Evolutionary conservation across 2,329 filamentous ascomycete genomes (phyloP).

Genomic region (Dactylellina cionopaga): DNA sequence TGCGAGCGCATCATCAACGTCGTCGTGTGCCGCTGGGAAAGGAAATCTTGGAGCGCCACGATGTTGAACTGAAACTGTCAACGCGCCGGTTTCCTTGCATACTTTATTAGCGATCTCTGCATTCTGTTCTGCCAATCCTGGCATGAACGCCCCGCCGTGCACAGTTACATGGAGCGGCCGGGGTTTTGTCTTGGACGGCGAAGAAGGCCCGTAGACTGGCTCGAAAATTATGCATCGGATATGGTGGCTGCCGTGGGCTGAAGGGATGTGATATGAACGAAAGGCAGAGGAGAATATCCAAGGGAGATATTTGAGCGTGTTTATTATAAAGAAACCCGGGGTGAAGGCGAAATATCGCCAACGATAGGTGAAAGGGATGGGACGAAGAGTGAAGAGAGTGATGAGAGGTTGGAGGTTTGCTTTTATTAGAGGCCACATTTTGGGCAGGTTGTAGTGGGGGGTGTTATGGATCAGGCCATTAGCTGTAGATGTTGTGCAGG

Average conservation of each 20-base stretch:
- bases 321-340: conserved; percentile 61
- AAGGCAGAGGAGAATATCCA: conserved; percentile 61
- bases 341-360: conserved; percentile 64
- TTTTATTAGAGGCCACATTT: conserved; percentile 28
- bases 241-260: conserved; percentile 9
- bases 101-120: conserved; percentile 60
- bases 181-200: conserved; percentile 29
- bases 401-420: conserved; percentile 55
- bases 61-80: conserved; percentile 61
- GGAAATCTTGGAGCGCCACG: conserved; percentile 61
- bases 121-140: conserved; percentile 62
- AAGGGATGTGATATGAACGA: conserved; percentile 59
- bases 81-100: conserved; percentile 61
- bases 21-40: conserved; percentile 62
- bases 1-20: conserved; percentile 62
- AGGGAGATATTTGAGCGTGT: conserved; percentile 60
- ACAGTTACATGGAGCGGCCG: conserved; percentile 64
- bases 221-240: conserved; percentile 61
- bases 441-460: neutral
- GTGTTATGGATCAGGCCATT: no score
- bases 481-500: no score
- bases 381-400: conserved; percentile 60
- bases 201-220: conserved; percentile 30
- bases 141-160: conserved; percentile 64
- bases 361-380: conserved; percentile 61